Conservation (phyloP, 1,284 basidiomycete genomes). For the Sanghuangporus baumii region DNA sequence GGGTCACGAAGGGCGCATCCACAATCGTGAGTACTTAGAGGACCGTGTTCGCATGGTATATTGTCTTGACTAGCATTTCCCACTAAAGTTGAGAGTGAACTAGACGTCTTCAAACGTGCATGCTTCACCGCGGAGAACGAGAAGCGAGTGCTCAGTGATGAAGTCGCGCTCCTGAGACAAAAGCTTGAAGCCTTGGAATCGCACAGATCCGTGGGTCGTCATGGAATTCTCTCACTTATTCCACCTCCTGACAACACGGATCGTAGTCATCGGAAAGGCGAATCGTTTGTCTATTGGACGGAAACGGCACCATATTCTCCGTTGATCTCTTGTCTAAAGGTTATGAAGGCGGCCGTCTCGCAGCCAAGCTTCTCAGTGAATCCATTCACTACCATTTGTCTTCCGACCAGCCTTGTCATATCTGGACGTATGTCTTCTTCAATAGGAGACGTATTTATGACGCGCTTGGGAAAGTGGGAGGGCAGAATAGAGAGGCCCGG, state of each 20-base stretch:
- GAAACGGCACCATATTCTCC: constrained; percentile 60
- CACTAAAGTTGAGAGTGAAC: constrained; percentile 11
- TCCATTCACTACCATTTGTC: constrained; percentile 42
- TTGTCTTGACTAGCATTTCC: neutral
- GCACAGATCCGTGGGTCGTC: constrained; percentile 6
- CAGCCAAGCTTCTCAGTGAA: constrained; percentile 48
- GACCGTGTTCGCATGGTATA: neutral
- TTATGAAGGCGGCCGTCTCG: constrained; percentile 48
- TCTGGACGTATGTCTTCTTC: constrained; percentile 61
- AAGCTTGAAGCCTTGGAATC: constrained; percentile 11
- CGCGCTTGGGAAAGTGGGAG: constrained; percentile 39
- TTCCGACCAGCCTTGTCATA: constrained; percentile 40
- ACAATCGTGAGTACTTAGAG: neutral
- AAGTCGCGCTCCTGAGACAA: constrained; percentile 1
- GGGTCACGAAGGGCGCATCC: constrained; percentile 12
- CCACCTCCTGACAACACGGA: neutral
- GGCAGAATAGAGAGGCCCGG: constrained; percentile 29
- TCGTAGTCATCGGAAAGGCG: constrained; percentile 34
- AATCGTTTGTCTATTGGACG: constrained; percentile 55
- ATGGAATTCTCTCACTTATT: neutral
- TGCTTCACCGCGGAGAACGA: constrained; percentile 15
- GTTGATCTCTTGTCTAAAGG: constrained; percentile 47
- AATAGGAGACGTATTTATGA: constrained; percentile 57
- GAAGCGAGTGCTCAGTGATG: constrained; percentile 10
- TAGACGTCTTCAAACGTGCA: constrained; percentile 15